These are phyloP conservation scores for Daedaleopsis sinensis DNA, from an alignment of 768 basidiomycete species.

Conservation along the genomic window DNA sequence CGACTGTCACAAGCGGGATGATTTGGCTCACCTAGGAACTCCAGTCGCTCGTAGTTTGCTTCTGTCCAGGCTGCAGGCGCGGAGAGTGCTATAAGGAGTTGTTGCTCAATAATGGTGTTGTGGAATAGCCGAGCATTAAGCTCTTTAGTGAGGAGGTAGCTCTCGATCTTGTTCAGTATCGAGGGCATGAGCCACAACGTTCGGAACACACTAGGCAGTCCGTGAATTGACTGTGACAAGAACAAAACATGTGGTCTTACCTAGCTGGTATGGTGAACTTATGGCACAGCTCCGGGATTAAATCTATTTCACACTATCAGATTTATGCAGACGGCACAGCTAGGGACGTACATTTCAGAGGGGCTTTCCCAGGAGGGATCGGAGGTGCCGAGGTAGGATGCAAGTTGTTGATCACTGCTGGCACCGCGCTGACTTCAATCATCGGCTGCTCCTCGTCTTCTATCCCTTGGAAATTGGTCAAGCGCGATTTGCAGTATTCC, in stretches of 20 bases:
- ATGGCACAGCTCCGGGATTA: constrained; percentile 83
- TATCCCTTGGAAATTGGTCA: constrained; percentile 65
- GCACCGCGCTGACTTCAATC: constrained; percentile 63
- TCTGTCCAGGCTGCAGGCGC: constrained; percentile 71
- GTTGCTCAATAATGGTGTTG: constrained; percentile 59
- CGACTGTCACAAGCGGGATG: background rate
- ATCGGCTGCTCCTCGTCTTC: constrained; percentile 68
- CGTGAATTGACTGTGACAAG: background rate
- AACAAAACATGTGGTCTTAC: constrained; percentile 39
- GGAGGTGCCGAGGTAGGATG: constrained; percentile 52
- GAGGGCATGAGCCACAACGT: constrained; percentile 76
- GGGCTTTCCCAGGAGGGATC: constrained; percentile 39
- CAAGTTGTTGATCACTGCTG: constrained; percentile 57
- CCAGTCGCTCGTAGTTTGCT: constrained; percentile 82
- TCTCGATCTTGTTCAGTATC: constrained; percentile 70
- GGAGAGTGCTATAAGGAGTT: constrained; percentile 68
- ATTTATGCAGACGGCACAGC: background rate
- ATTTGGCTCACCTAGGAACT: constrained; percentile 63
- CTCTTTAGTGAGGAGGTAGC: constrained; percentile 75
- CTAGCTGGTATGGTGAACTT: constrained; percentile 75
- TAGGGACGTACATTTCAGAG: constrained; percentile 61
- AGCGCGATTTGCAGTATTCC: constrained; percentile 64
- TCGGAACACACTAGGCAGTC: constrained; percentile 55
- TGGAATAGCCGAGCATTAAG: constrained; percentile 71
- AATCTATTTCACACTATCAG: constrained; percentile 47